Evolutionary conservation across 352 stramenopile species (phyloP), one percentile per base, ranked within the genome.

Genomic region (Blastocystis sp.): DNA sequence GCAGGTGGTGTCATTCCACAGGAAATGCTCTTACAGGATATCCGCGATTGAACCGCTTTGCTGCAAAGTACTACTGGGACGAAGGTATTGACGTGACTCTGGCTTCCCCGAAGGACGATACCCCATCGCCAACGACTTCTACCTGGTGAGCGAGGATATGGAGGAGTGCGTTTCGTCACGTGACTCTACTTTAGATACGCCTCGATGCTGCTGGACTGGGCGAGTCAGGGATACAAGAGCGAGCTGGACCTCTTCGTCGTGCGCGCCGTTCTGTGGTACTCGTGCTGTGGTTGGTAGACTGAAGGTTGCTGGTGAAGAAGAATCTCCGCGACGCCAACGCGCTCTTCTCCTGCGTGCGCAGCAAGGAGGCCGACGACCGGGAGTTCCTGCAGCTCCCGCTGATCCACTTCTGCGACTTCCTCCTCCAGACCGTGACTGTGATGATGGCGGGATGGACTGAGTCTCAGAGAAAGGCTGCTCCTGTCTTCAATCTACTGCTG

Each of bases 311-410:
- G 76, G 94, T 92, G 66, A 80, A 95, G 39, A 93, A 96, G 90
- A 96, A 96, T 89, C 82, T 96, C n/a, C 92, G 93, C 13, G 94
- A 96, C 55, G 93, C 94, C 5, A 95, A 96, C 84, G 91, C 92
- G 37, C 92, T 96, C 41, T 93, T 94, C 76, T 92, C 95, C 3
- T 88, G 90, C 41, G 95, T 94, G 50, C 76, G 94, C 39, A 91
- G 90, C 63, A 92, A 93, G 87, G 91, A 90, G 69, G 91, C 94
- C 76, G 77, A 39, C 0, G 91, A 82, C 26, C 90, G 89, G 47
- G 91, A 91, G 7, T 76, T 93, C 3, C 54, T 93, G 20, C 93
- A 95, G 62, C 88, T 94, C n/a, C 94, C 94, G 43, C 90, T 96
- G 5, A 93, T 95, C 82, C 93, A 95, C 89, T 96, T 95, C 80